phyloP scores from a whole-genome alignment of 768 basidiomycete species.

The Clitopilus hobsonii region DNA sequence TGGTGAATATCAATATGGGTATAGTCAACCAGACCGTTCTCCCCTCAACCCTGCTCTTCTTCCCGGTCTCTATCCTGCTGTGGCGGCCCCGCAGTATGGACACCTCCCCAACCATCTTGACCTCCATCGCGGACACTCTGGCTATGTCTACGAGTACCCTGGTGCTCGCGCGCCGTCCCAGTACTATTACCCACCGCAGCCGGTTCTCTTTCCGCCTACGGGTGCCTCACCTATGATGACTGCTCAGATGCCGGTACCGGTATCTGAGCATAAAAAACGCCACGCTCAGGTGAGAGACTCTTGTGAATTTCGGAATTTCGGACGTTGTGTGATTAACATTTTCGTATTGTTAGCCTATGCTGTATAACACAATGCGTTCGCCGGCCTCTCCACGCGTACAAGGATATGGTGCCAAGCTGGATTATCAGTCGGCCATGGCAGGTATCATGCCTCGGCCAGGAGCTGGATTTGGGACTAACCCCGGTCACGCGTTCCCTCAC shows the following conservation, averaged over 20 bases:
- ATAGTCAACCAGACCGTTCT: constrained; percentile 20
- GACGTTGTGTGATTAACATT: constrained; percentile 7
- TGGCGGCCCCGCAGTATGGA: constrained; percentile 31
- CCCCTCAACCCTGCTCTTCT: constrained; percentile 37
- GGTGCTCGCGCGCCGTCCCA: constrained; percentile 48
- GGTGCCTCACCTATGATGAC: constrained; percentile 48
- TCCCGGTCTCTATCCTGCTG: constrained; percentile 44
- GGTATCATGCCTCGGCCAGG: constrained; percentile 36
- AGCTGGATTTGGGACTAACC: constrained; percentile 39
- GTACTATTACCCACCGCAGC: constrained; percentile 55
- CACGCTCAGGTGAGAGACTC: constrained; percentile 45
- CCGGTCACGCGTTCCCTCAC: constrained; percentile 20
- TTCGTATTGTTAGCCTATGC: constrained; percentile 24
- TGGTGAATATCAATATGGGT: constrained; percentile 54
- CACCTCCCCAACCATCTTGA: constrained; percentile 38
- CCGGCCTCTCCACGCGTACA: constrained; percentile 39
- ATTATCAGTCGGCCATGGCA: constrained; percentile 44
- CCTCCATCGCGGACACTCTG: constrained; percentile 42
- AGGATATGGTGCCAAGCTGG: constrained; percentile 38
- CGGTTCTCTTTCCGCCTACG: constrained; percentile 54
- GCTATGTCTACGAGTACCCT: constrained; percentile 57
- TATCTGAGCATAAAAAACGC: constrained; percentile 49
- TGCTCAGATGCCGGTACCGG: constrained; percentile 39
- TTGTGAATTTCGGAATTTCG: no score
- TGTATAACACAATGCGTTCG: constrained; percentile 37